Evolutionary conservation across 441 rosid species (phyloP), one percentile per base, ranked within the genome.

Genomic region (Erodium trifolium): DNA sequence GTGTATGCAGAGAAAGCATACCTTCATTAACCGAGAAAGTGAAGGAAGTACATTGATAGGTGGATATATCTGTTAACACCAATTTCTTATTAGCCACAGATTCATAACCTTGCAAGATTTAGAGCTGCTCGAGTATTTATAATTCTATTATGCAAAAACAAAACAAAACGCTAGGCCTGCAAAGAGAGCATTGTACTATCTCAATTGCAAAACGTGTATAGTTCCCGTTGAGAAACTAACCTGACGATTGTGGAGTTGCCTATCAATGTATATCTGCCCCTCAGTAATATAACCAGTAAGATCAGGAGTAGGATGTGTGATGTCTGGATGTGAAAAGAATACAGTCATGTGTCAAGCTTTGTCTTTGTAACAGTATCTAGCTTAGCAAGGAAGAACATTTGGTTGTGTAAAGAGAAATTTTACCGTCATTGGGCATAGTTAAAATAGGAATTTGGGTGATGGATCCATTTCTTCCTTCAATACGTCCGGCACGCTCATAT

Each of bases 361-460:
- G 13, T 59, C 47, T 0, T 8, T 41, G 13, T 7, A 18, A 0
- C 23, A 18, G 18, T 6, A 41, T 41, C 12, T 41, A 27, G 45
- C 1, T 41, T 41, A 41, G 45, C 45, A 41, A 57, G 23, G 7
- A 7, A 7, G 16, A 16, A 18, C 7, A 10, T 6, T 27, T 27
- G 13, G 1, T 7, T 16, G 63, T 3, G 17, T 16, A 47, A 67
- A 27, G 47, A 7, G 49, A 70, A 68, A 41, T 0, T 96, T 97
- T 78, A 92, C 99, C 99, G 51, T 94, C 99, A 81, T 94, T 94
- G 0, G 99, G 99, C 99, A 95, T 95, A 27, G 99, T 95, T 68
- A 95, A 83, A 76, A 95, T 95, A 19, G 99, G 99, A 76, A 95
- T 95, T 77, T 95, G 98, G n/a, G 98, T 95, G 72, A 95, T 95